Conservation (phyloP, 2,329 filamentous ascomycete species). For the Apiospora kogelbergensis region DNA sequence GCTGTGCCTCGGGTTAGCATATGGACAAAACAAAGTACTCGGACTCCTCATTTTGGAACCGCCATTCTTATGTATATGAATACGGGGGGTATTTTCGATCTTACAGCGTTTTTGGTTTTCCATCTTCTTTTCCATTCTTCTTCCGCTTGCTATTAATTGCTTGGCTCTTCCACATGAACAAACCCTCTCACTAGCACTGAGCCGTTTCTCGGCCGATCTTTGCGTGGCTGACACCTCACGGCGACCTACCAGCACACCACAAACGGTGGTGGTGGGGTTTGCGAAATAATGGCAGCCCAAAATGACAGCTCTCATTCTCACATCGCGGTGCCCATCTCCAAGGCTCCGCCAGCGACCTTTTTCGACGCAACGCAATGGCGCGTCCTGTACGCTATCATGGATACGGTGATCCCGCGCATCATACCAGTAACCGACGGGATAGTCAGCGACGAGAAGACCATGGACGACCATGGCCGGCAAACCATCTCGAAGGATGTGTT, state of each 20-base stretch:
- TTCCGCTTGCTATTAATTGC: not conserved
- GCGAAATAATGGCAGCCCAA: not conserved
- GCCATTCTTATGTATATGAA: not conserved
- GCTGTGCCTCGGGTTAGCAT: not conserved
- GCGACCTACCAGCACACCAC: not conserved
- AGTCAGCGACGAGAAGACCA: constrained; percentile 12
- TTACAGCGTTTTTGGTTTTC: not conserved
- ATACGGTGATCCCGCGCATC: constrained; percentile 46
- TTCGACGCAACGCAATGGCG: constrained; percentile 34
- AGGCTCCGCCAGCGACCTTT: constrained; percentile 9
- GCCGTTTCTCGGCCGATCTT: not conserved
- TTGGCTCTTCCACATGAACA: not conserved
- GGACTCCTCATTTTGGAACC: not conserved
- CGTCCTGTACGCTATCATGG: constrained; percentile 34
- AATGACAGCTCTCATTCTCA: not conserved
- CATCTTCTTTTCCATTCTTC: not conserved
- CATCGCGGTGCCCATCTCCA: not conserved
- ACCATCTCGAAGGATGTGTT: constrained; percentile 36
- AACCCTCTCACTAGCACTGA: not conserved
- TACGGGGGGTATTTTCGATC: no score
- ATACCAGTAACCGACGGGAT: constrained; percentile 22
- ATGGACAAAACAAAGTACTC: not conserved
- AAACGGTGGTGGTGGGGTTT: no score
- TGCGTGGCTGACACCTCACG: not conserved
- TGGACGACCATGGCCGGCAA: constrained; percentile 19